These are phyloP conservation scores for Aureobasidium sp. DNA, from an alignment of 2,329 filamentous ascomycete species.

Conservation along the genomic window DNA sequence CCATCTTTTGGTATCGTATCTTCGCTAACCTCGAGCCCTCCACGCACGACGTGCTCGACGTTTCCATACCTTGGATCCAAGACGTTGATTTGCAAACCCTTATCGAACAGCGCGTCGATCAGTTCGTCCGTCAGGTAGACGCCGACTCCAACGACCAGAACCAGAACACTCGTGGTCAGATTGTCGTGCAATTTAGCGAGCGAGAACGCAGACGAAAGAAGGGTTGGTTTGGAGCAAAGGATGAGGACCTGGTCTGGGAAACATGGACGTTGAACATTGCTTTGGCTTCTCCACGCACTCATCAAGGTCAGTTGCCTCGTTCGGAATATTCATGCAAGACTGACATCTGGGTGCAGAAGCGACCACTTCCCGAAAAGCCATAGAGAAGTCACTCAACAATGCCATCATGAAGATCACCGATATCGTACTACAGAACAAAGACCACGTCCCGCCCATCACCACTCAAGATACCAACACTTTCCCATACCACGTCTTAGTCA, in stretches of 20 bases:
- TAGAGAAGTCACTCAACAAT: slow-evolving; percentile 82
- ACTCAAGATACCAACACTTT: slow-evolving; percentile 89
- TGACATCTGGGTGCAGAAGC: slow-evolving; percentile 52
- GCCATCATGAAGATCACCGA: slow-evolving; percentile 85
- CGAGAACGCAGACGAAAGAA: slow-evolving; percentile 63
- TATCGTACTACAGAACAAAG: slow-evolving; percentile 80
- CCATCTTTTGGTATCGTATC: slow-evolving; percentile 98
- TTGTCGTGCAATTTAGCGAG: slow-evolving; percentile 90
- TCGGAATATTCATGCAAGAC: neutral
- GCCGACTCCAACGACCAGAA: slow-evolving; percentile 31
- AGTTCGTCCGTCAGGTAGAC: slow-evolving; percentile 71
- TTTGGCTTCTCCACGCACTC: slow-evolving; percentile 81
- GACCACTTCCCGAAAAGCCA: slow-evolving; percentile 79
- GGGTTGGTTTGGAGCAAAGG: slow-evolving; percentile 66
- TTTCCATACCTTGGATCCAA: slow-evolving; percentile 81
- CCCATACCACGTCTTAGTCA: slow-evolving; percentile 80
- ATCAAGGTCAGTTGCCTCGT: slow-evolving; percentile 60
- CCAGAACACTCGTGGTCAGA: slow-evolving; percentile 56
- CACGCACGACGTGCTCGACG: slow-evolving; percentile 82
- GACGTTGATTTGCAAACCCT: slow-evolving; percentile 88
- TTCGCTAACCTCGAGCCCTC: slow-evolving; percentile 79
- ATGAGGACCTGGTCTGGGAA: slow-evolving; percentile 97
- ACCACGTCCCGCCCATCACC: slow-evolving; percentile 95
- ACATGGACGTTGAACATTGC: slow-evolving; percentile 90
- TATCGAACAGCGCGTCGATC: slow-evolving; percentile 78